phyloP scores from a whole-genome alignment of 2,329 filamentous ascomycete species.

The Metarhizium guizhouense region DNA sequence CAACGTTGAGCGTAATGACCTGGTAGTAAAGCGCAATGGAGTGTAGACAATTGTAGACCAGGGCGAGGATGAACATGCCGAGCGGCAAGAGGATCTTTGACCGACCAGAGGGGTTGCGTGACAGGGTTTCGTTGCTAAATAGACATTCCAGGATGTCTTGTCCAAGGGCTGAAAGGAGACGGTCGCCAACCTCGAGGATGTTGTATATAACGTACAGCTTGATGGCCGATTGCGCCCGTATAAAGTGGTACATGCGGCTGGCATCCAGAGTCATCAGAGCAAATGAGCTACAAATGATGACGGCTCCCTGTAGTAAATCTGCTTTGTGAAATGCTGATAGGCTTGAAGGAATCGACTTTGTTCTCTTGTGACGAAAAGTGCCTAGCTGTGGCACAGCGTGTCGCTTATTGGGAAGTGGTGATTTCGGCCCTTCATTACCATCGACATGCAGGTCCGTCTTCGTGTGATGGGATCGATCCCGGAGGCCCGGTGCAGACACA shows the following conservation, averaged over 20 bases:
- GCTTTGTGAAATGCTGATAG: conserved; percentile 88
- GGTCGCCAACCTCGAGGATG: conserved; percentile 85
- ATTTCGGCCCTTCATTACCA: conserved; percentile 4
- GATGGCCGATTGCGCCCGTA: conserved; percentile 91
- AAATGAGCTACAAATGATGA: conserved; percentile 79
- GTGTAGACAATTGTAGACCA: conserved; percentile 83
- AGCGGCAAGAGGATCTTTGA: conserved; percentile 85
- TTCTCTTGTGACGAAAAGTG: conserved; percentile 56
- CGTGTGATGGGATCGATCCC: conserved; percentile 3
- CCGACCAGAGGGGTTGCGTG: conserved; percentile 76
- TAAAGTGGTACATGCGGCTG: conserved; percentile 96
- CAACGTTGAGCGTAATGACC: conserved; percentile 94
- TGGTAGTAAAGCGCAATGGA: conserved; percentile 89
- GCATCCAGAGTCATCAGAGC: conserved; percentile 88
- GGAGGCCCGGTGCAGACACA: conserved; percentile 3
- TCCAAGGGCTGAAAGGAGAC: conserved; percentile 80
- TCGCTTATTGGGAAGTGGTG: conserved; percentile 12
- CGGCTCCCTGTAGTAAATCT: conserved; percentile 80
- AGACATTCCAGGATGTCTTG: conserved; percentile 96
- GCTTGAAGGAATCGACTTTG: conserved; percentile 76
- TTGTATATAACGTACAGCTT: conserved; percentile 99
- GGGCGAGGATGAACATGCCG: conserved; percentile 80
- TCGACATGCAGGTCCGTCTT: conserved; percentile 1
- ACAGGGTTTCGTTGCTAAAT: conserved; percentile 86
- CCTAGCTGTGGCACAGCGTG: conserved; percentile 21